Base-by-base conservation (phyloP, 768 basidiomycete genomes). In the Termitomyces sp. region DNA sequence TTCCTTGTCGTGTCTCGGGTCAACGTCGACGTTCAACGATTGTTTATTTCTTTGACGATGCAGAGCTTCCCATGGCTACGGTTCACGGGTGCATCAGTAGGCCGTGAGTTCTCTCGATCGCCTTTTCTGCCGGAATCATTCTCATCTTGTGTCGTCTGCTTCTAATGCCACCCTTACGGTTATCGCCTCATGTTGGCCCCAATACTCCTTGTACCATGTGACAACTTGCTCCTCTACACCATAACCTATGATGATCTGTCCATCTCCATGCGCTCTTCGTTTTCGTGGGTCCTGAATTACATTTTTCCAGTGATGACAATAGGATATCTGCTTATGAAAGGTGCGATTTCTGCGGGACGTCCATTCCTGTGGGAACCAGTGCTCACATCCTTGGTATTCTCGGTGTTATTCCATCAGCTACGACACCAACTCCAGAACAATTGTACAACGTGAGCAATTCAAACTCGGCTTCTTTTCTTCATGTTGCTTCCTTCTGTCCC, bases 291-390 rank as follows among this genome's bases (percentile, higher is more conserved):
- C 53, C 45, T 55, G 22, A 44, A 41, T 49, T 24, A 58, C 4
- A 37, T 41, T 54, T 20, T 27, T 54, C 37, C 66, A 86, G 85
- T 85, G 61, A 76, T 82, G 73, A 76, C 79, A 44, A 65, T 80
- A 59, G 85, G 85, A 37, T 87, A 84, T 70, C 61, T 74, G 54
- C 68, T 82, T 56, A 87, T 87, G 85, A 83, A 78, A 72, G 79
- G 85, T 86, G 68, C 72, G 76, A 56, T 41, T 56, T 50, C 36
- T 46, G n/a, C 67, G 64, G 62, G 53, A 36, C 6, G 30, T 20
- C 20, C 37, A 50, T 57, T 57, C 41, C 41, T 48, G 47, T 52
- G 54, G 45, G 48, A 46, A 49, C 37, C 57, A 55, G 58, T 54
- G 53, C 49, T 47, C 59, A 60, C 42, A 52, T 55, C 61, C 56